Evolutionary conservation across 441 rosid species (phyloP), one percentile per base, ranked within the genome.

Genomic region (Metrosideros polymorpha): DNA sequence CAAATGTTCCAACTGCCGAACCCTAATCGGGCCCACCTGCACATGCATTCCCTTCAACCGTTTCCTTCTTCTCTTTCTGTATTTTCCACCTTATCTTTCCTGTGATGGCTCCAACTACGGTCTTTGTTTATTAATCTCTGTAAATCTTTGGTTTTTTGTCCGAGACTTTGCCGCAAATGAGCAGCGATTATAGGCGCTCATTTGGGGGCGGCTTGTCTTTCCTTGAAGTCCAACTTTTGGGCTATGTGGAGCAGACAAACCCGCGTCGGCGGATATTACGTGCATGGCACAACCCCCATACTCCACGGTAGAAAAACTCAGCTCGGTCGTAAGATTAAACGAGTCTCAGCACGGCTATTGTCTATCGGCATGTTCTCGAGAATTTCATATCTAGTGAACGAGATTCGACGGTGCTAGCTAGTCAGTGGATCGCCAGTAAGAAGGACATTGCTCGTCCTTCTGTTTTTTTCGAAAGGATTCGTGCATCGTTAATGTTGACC

Each of bases 1-100:
- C 93, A 90, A 85, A 87, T 94, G 96, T 92, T 92, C 89, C 91
- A 86, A 91, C 90, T 87, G 89, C 88, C 85, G 83, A 77, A 55
- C 83, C 82, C 59, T 25, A 42, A 45, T 30, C 92, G 87, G 90
- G 93, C 90, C 91, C 89, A 91, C 82, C 66, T 50, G 88, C 96
- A 93, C 95, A 92, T 94, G 94, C 93, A 84, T 86, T 86, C n/a
- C 54, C 30, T 56, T 85, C 87, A 51, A 85, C 87, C 84, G 82
- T 85, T 88, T 89, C 86, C 51, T 57, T 18, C 52, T 42, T 75
- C 42, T 84, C 61, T 56, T 85, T 49, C 32, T 43, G n/a, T n/a
- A n/a, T n/a, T n/a, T n/a, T n/a, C n/a, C n/a, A n/a, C n/a, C n/a
- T n/a, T n/a, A n/a, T n/a, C n/a, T n/a, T n/a, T n/a, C n/a, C n/a